Evolutionary conservation across 345 rosid genomes (phyloP).

Genomic region (Eucalyptus victrix): DNA sequence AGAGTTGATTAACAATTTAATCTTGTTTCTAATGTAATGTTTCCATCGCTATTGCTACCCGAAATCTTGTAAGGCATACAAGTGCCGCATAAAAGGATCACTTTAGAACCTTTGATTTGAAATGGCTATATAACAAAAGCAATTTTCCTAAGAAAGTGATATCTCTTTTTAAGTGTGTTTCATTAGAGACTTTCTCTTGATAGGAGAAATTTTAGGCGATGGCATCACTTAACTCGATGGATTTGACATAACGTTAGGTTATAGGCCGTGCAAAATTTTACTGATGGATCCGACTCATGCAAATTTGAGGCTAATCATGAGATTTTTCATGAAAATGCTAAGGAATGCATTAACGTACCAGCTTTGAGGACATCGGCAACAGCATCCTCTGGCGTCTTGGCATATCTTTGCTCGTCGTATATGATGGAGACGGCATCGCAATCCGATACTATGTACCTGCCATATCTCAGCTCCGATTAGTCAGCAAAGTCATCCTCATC

Average conservation of each 20-base stretch:
- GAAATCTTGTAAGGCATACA: background rate
- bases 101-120: background rate
- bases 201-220: background rate
- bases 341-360: conserved; percentile 17
- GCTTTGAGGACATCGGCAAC: conserved; percentile 74
- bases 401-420: conserved; percentile 45
- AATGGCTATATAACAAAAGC: background rate
- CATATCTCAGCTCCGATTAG: background rate
- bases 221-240: background rate
- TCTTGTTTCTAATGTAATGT: background rate
- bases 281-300: background rate
- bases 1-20: background rate
- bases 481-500: background rate
- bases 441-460: conserved; percentile 79
- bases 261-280: background rate
- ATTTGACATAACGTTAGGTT: background rate
- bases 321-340: background rate
- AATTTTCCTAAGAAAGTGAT: background rate
- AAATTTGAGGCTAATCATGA: background rate
- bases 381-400: conserved; percentile 76
- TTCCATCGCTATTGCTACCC: background rate
- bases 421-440: conserved; percentile 83
- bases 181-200: background rate
- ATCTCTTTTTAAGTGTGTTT: background rate
- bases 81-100: background rate